A percentile compares a stretch with the other conserved stretches of the same genome.
Evolutionary conservation across 495 filamentous ascomycete genomes (phyloP).

Genomic region (Parathielavia hyrcaniae): DNA sequence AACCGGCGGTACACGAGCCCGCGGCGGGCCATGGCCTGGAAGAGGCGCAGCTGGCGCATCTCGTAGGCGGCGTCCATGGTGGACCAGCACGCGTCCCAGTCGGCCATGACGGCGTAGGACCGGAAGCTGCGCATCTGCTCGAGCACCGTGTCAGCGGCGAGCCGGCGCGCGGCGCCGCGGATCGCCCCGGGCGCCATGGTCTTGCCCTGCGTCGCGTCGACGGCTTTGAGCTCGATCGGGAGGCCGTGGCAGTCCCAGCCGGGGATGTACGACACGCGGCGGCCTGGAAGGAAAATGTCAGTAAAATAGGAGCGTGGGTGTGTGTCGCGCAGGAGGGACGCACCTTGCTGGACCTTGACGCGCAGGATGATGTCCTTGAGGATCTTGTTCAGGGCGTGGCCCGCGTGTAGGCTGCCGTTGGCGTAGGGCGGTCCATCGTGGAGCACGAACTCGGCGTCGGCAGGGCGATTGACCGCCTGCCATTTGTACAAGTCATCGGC

Average conservation of each 20-base stretch:
- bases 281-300: slow-evolving; percentile 29
- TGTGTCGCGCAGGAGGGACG: slow-evolving; percentile 12
- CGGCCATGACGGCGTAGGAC: slow-evolving; percentile 83
- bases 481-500: slow-evolving; percentile 85
- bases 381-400: slow-evolving; percentile 98
- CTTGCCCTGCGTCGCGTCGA: slow-evolving; percentile 47
- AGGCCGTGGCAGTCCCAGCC: slow-evolving; percentile 99
- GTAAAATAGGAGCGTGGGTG: background rate
- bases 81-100: slow-evolving; percentile 87
- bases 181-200: slow-evolving; percentile 43
- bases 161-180: slow-evolving; percentile 61
- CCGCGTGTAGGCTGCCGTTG: slow-evolving; percentile 88
- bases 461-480: slow-evolving; percentile 59
- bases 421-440: slow-evolving; percentile 98
- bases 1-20: slow-evolving; percentile 81
- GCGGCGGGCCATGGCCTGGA: slow-evolving; percentile 74
- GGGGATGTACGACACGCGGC: slow-evolving; percentile 75
- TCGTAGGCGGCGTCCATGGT: slow-evolving; percentile 90
- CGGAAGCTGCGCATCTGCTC: slow-evolving; percentile 78
- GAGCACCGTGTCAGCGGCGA: slow-evolving; percentile 68
- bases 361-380: slow-evolving; percentile 89
- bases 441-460: slow-evolving; percentile 62
- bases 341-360: slow-evolving; percentile 68
- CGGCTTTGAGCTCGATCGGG: slow-evolving; percentile 95
- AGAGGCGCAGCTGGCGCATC: slow-evolving; percentile 76